phyloP scores from a whole-genome alignment of 2,329 filamentous ascomycete species.

The Hymenoscyphus salicellus region DNA sequence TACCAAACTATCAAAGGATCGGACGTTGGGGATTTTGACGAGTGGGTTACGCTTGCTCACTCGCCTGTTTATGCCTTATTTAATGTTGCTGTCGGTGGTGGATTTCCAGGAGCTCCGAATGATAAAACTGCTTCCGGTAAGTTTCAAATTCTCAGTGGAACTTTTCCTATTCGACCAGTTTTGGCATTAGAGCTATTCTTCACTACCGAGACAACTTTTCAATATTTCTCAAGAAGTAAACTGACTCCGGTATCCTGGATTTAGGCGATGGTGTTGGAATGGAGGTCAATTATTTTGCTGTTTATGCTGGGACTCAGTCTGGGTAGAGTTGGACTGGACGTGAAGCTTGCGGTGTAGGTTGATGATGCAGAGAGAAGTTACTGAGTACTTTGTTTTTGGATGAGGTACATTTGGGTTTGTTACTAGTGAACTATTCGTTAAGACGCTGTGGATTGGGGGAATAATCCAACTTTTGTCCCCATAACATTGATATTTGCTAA shows the following conservation, averaged over 20 bases:
- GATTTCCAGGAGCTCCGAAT: neutral
- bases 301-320: neutral
- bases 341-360: neutral
- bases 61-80: slow-evolving; percentile 15
- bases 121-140: neutral
- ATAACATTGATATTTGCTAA: too few species aligned
- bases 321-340: neutral
- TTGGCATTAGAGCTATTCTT: too few species aligned
- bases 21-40: slow-evolving; percentile 5
- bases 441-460: too few species aligned
- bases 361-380: neutral
- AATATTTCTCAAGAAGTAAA: too few species aligned
- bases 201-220: too few species aligned
- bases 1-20: slow-evolving; percentile 14
- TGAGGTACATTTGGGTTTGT: too few species aligned
- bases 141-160: too few species aligned
- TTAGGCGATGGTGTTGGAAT: neutral
- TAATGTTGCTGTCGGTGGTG: slow-evolving; percentile 18
- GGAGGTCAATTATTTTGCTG: slow-evolving; percentile 11
- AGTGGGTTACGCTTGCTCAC: slow-evolving; percentile 12
- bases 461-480: too few species aligned
- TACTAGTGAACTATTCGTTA: too few species aligned
- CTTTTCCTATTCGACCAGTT: too few species aligned
- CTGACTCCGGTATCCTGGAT: too few species aligned
- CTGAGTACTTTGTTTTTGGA: neutral